Evolutionary conservation across 768 basidiomycete genomes (phyloP), one percentile per base, ranked within the genome.

Genomic region (Hypsizygus marmoreus): DNA sequence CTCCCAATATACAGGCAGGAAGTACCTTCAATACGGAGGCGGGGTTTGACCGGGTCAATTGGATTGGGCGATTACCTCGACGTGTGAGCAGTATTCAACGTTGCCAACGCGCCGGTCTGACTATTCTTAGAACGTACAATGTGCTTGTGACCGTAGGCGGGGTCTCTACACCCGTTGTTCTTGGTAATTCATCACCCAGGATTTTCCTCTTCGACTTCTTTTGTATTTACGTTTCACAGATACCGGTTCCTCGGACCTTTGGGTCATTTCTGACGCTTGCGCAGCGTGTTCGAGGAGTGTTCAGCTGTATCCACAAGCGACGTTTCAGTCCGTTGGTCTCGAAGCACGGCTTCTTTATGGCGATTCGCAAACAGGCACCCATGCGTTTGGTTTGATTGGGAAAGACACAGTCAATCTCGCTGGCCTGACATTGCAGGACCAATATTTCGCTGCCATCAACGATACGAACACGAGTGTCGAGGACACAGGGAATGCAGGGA

Each of bases 161-260:
- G 17, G 72, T 68, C 14, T 59, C 69, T 8, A 68, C 73, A 6
- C 76, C 86, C 12, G 65, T 89, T 10, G 73, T 88, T 25, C 66
- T 89, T 10, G 86, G 86, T 86, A 49, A 44, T 72, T 46, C 4
- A 4, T 34, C 6, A 28, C 19, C 13, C 40, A 30, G 14, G 7
- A 26, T 30, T n/a, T 16, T 24, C 19, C 24, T 20, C 29, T 19
- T 20, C 43, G 12, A 9, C 40, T 26, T 37, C 7, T n/a, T 19
- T 29, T 11, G 23, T 3, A n/a, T 33, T 23, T 28, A 14, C 22
- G 11, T 31, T 4, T 2, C 1, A 9, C 38, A 86, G 88, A 90
- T 51, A 88, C 86, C 2, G 88, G 88, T 33, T 90, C 88, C 2
- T 82, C 88, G 4, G 88, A 91, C 56, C 60, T 89, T 4, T 91